Conservation (phyloP, 345 rosid genomes). For the Boechera divaricarpa region DNA sequence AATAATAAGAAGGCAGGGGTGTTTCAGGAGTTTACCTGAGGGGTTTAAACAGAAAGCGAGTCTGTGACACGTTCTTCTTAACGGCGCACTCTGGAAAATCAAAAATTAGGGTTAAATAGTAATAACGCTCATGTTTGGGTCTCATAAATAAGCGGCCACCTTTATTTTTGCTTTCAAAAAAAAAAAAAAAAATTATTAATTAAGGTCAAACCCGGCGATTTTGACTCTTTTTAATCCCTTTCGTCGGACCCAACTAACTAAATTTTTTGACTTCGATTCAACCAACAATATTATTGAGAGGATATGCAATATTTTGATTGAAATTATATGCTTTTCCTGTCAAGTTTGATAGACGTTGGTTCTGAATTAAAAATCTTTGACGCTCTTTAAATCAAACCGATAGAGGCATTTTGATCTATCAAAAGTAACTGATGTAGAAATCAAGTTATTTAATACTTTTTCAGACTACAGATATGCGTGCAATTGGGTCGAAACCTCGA, state of each 20-base stretch:
- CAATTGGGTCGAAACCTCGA: not conserved
- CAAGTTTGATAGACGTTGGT: not conserved
- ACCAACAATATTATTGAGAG: not conserved
- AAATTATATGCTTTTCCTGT: not conserved
- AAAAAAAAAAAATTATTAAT: too few species aligned
- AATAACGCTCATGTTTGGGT: not conserved
- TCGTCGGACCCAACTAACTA: slow-evolving; percentile 30
- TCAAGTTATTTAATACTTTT: not conserved
- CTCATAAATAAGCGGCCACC: not conserved
- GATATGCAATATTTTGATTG: not conserved
- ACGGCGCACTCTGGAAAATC: not conserved
- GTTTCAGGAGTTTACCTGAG: not conserved
- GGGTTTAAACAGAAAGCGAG: not conserved
- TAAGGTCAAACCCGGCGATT: slow-evolving; percentile 40
- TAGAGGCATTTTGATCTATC: not conserved
- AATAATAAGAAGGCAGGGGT: not conserved
- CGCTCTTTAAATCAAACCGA: not conserved
- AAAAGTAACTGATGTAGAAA: not conserved
- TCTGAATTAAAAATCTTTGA: not conserved
- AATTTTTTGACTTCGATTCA: not conserved
- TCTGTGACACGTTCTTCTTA: slow-evolving; percentile 34
- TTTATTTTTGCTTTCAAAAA: not conserved
- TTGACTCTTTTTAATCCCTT: slow-evolving; percentile 29
- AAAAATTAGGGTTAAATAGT: not conserved
- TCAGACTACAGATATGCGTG: not conserved